These are phyloP conservation scores for Mortierella hygrophila DNA, from an alignment of 192 early-diverging fungal species.

Conservation along the genomic window DNA sequence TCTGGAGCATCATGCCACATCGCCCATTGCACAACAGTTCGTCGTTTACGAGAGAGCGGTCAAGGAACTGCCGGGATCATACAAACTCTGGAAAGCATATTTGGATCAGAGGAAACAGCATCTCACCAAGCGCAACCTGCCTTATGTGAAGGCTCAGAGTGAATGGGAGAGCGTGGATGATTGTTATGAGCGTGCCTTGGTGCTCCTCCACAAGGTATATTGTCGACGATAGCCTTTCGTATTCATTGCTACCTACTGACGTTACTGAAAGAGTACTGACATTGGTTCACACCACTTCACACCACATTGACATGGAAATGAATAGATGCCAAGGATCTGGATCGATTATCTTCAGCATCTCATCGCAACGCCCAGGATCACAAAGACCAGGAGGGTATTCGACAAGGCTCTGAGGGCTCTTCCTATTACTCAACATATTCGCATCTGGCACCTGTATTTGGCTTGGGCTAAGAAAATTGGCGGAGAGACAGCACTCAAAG, in stretches of 20 bases:
- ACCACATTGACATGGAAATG: not conserved
- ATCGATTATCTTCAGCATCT: slow-evolving; percentile 79
- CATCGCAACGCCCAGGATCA: slow-evolving; percentile 77
- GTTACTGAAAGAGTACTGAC: not conserved
- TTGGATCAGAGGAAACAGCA: slow-evolving; percentile 73
- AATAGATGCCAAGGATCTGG: slow-evolving; percentile 94
- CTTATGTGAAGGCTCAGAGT: slow-evolving; percentile 65
- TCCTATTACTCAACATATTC: slow-evolving; percentile 93
- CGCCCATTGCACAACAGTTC: slow-evolving; percentile 59
- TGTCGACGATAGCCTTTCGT: not conserved
- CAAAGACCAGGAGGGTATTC: slow-evolving; percentile 84
- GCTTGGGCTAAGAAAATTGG: slow-evolving; percentile 82
- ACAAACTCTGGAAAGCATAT: slow-evolving; percentile 96
- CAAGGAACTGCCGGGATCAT: slow-evolving; percentile 89
- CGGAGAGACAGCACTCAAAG: slow-evolving; percentile 83
- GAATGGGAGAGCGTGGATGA: slow-evolving; percentile 77
- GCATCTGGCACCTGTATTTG: slow-evolving; percentile 91
- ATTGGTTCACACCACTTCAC: no score
- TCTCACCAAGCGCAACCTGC: slow-evolving; percentile 58
- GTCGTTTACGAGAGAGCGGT: slow-evolving; percentile 93
- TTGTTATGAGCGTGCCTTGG: slow-evolving; percentile 89
- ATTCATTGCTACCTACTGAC: not conserved
- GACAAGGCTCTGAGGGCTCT: slow-evolving; percentile 91
- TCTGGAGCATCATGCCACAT: slow-evolving; percentile 84
- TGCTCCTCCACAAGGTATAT: slow-evolving; percentile 88